A percentile compares a stretch with the other conserved stretches of the same genome.
Conservation (phyloP, 23 red algal species). For the Gracilariopsis chorda region DNA sequence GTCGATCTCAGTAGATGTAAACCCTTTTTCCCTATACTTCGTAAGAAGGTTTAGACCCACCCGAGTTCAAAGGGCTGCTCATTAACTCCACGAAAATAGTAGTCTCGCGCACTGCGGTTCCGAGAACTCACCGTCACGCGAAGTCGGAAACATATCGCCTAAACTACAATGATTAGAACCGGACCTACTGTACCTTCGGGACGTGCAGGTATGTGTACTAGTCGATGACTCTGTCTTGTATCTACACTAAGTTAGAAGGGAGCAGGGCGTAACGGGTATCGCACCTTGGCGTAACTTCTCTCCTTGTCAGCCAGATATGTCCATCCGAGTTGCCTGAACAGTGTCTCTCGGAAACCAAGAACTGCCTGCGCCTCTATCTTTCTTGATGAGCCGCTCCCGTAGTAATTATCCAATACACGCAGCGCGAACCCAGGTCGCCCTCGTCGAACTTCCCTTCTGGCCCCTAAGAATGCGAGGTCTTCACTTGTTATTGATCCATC, state of each 20-base stretch:
- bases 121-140: too few species aligned
- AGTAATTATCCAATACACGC: slow-evolving; percentile 44
- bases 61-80: too few species aligned
- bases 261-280: not conserved
- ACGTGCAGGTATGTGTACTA: too few species aligned
- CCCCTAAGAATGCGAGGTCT: slow-evolving; percentile 22
- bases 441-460: slow-evolving; percentile 21
- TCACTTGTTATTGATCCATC: slow-evolving; percentile 45
- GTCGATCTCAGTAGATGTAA: too few species aligned
- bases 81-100: too few species aligned
- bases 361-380: slow-evolving; percentile 4
- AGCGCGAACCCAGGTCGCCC: slow-evolving; percentile 20
- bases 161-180: too few species aligned
- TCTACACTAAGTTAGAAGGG: not conserved
- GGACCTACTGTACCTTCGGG: too few species aligned
- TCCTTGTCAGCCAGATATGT: slow-evolving; percentile 21
- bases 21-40: not conserved
- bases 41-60: not conserved
- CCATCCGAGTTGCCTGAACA: slow-evolving; percentile 19
- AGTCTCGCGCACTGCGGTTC: too few species aligned
- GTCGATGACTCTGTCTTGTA: too few species aligned
- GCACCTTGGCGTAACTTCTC: not conserved
- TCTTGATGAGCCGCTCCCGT: slow-evolving; percentile 12
- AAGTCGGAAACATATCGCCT: too few species aligned
- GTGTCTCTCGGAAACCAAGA: not conserved